Base-by-base conservation (phyloP, 352 stramenopile species). In the Phytopythium mirpurense region DNA sequence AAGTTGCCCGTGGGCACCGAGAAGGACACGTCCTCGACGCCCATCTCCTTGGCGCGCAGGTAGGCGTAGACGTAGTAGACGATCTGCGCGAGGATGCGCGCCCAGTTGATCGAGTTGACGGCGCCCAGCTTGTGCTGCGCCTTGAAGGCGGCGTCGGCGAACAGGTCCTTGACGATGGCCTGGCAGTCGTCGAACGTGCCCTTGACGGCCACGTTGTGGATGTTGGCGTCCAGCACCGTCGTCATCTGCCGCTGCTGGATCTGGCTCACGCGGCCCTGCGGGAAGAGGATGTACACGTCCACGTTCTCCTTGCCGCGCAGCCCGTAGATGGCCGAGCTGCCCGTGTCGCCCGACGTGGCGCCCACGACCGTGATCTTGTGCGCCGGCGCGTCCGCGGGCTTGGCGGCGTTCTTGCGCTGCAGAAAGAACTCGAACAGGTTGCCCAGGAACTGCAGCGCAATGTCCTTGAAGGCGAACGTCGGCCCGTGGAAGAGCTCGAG, bases 41-140 rank as follows among this genome's bases (percentile, higher is more conserved):
- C 84, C 67, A 70, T 71, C 63, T 83, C 79, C 51, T 72, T 84
- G 43, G 74, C 72, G 52, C 93, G 85, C 37, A 99, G 89, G 75
- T 98, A 99, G 47, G 93, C 94, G 79, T 96, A 99, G 60, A 99
- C 98, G 75, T 99, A 99, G 77, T 99, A 99, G 10, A 97, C 97
- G 38, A 98, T 98, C 83, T 99, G 96, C 19, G 96, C 96, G 50
- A 99, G 78, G 45, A 99, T 98, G 57, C 96, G 90, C n/a, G 95
- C 97, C 90, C 96, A 99, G 74, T 99, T 99, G 72, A 99, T 99
- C 23, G 92, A 98, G 79, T 99, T 99, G 35, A 99, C 96, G 14
- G 96, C 97, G n/a, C 95, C 96, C 10, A 99, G 71, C 52, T 97
- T 90, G 60, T 90, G 88, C 60, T 83, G 49, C 31, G 94, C 78